These are phyloP conservation scores for Citrus unshiu DNA, from an alignment of 345 rosid species.

Conservation along the genomic window DNA sequence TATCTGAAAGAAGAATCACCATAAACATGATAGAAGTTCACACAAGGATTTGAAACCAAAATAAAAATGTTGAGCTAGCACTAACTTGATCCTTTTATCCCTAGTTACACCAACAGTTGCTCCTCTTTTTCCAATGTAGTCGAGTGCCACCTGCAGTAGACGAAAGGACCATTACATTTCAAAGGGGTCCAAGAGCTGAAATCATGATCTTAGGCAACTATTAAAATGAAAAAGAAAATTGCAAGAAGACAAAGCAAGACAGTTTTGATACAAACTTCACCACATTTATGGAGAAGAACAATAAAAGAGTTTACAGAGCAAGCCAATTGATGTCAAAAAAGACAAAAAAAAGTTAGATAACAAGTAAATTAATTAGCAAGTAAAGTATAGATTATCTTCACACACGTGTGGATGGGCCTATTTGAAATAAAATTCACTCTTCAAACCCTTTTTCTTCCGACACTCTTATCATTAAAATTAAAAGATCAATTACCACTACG, in stretches of 20 bases:
- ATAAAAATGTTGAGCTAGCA: conserved; percentile 18
- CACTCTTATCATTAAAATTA: too few species aligned
- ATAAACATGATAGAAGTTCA: conserved; percentile 21
- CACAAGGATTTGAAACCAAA: conserved; percentile 14
- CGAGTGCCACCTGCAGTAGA: conserved; percentile 84
- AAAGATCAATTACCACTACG: too few species aligned
- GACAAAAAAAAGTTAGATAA: background rate
- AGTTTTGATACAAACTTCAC: background rate
- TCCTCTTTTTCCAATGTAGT: conserved; percentile 97
- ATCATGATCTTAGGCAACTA: background rate
- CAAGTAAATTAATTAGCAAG: background rate
- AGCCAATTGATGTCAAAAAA: background rate
- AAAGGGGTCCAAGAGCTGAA: background rate
- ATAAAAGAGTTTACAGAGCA: background rate
- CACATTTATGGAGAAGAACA: background rate
- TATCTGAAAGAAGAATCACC: conserved; percentile 49
- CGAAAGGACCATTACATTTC: background rate
- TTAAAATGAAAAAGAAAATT: background rate
- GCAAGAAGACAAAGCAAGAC: background rate
- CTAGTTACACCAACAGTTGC: conserved; percentile 93
- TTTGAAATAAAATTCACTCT: too few species aligned
- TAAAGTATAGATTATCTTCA: background rate
- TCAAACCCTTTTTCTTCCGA: too few species aligned
- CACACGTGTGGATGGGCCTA: too few species aligned
- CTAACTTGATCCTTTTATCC: conserved; percentile 95